A percentile compares a stretch with the other conserved stretches of the same genome.
These are phyloP conservation scores for Termitomyces sp. DNA, from an alignment of 768 basidiomycete genomes.

Conservation along the genomic window DNA sequence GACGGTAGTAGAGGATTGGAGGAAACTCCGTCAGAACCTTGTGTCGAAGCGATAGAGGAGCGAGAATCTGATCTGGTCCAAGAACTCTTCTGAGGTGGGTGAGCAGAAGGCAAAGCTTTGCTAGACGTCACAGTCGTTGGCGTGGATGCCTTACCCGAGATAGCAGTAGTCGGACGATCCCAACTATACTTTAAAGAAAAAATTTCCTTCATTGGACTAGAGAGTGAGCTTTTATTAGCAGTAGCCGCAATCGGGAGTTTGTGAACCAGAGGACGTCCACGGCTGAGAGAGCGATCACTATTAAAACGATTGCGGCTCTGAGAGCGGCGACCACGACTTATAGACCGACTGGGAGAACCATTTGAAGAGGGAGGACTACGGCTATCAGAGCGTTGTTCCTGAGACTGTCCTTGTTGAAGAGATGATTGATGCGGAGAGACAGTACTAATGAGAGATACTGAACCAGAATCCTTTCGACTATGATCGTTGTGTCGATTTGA, in stretches of 20 bases:
- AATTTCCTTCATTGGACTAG: constrained; percentile 5
- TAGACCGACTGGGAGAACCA: constrained; percentile 12
- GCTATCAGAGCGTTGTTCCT: constrained; percentile 16
- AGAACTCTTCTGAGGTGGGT: constrained; percentile 25
- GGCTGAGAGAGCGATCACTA: constrained; percentile 13
- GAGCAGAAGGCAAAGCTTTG: constrained; percentile 15
- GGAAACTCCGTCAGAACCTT: constrained; percentile 33
- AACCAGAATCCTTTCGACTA: constrained; percentile 18
- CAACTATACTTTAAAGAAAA: constrained; percentile 10
- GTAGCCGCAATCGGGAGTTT: background rate
- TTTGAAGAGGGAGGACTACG: constrained; percentile 14
- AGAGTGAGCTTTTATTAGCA: background rate
- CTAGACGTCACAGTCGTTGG: background rate
- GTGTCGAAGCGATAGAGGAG: constrained; percentile 53
- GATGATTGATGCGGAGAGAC: constrained; percentile 21
- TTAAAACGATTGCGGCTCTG: constrained; percentile 12
- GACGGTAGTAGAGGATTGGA: constrained; percentile 9
- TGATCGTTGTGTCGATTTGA: constrained; percentile 21
- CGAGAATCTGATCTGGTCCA: constrained; percentile 46
- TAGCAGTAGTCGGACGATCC: constrained; percentile 11
- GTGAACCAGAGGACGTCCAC: constrained; percentile 8
- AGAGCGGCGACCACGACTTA: constrained; percentile 11
- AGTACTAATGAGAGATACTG: constrained; percentile 25
- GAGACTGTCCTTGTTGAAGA: constrained; percentile 10
- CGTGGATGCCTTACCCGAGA: background rate